Evolutionary conservation across 2,329 filamentous ascomycete species (phyloP).

Genomic region (Fusarium sp.): DNA sequence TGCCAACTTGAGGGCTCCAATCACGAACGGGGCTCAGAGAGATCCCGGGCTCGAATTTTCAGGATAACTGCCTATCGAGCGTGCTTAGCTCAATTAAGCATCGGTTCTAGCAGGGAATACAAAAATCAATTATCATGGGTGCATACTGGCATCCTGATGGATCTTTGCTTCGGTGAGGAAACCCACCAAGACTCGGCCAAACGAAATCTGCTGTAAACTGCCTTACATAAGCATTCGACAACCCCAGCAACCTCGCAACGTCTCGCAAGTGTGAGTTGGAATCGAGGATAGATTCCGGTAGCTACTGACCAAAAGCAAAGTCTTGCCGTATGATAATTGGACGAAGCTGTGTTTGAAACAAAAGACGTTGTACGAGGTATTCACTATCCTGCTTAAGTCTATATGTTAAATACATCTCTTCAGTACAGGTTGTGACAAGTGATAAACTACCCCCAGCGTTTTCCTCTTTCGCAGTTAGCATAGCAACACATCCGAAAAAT

Average conservation of each 20-base stretch:
- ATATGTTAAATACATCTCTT: background rate
- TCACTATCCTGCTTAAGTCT: background rate
- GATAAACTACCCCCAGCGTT: background rate
- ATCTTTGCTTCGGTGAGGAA: background rate
- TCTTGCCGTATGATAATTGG: background rate
- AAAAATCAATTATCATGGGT: background rate
- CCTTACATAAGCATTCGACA: background rate
- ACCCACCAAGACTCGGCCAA: background rate
- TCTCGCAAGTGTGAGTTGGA: background rate
- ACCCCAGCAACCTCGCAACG: background rate
- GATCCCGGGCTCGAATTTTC: background rate
- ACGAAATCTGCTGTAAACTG: background rate
- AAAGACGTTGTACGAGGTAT: background rate
- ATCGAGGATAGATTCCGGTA: background rate
- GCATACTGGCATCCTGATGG: background rate
- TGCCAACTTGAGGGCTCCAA: background rate
- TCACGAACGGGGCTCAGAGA: background rate
- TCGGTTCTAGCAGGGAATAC: background rate
- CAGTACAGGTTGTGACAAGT: background rate
- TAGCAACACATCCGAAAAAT: background rate
- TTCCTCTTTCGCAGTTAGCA: background rate
- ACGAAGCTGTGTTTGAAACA: background rate
- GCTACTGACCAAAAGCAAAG: too few relatives aligned
- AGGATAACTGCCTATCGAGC: background rate
- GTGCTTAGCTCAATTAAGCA: background rate